These are phyloP conservation scores for Wakefieldia striispora DNA, from an alignment of 768 basidiomycete genomes.

Conservation along the genomic window DNA sequence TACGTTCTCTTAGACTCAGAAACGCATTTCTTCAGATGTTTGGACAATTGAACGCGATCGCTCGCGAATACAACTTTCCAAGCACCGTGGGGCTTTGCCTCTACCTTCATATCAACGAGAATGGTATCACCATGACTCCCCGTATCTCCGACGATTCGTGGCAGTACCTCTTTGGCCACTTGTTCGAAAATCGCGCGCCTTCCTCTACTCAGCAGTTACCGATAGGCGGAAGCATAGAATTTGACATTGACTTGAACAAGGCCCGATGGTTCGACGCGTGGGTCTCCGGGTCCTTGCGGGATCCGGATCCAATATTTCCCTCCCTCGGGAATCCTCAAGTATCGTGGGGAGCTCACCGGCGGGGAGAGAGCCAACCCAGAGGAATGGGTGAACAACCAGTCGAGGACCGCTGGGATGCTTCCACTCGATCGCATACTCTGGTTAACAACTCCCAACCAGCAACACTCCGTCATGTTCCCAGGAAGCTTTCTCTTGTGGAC, in stretches of 20 bases:
- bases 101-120: constrained; percentile 66
- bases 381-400: constrained; percentile 39
- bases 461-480: constrained; percentile 52
- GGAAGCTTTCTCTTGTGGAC: constrained; percentile 68
- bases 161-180: constrained; percentile 66
- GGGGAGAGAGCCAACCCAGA: constrained; percentile 53
- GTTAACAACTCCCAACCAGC: constrained; percentile 22
- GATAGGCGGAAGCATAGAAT: constrained; percentile 79
- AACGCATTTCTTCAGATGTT: constrained; percentile 51
- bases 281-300: constrained; percentile 54
- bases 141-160: constrained; percentile 79
- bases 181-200: constrained; percentile 44
- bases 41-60: constrained; percentile 74
- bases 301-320: constrained; percentile 37
- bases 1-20: background rate
- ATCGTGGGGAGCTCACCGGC: constrained; percentile 41
- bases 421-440: constrained; percentile 14
- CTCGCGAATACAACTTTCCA: constrained; percentile 79
- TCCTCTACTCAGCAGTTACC: constrained; percentile 43
- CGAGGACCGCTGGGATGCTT: constrained; percentile 34
- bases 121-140: constrained; percentile 55
- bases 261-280: constrained; percentile 81
- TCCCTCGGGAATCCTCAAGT: constrained; percentile 37
- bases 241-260: constrained; percentile 74
- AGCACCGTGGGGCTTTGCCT: constrained; percentile 74